A percentile compares a stretch with the other conserved stretches of the same genome.
Evolutionary conservation across 345 rosid genomes (phyloP).

Genomic region (Aquilaria malaccensis): DNA sequence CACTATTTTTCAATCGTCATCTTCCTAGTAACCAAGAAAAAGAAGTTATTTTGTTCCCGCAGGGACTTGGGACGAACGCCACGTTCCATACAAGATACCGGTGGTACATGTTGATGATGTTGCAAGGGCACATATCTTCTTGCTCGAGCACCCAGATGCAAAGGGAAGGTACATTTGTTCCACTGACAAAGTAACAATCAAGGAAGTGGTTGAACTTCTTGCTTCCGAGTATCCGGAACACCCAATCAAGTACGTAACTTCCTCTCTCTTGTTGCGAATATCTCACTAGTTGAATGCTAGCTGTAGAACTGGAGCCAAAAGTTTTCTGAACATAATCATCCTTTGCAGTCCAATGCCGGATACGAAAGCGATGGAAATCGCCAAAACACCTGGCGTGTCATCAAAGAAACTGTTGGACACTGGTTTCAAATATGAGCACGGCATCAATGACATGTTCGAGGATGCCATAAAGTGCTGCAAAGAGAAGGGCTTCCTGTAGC

Average conservation of each 20-base stretch:
- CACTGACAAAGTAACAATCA: constrained; percentile 4
- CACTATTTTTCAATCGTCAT: too few relatives aligned
- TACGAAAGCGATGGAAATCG: constrained; percentile 7
- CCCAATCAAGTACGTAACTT: constrained; percentile 17
- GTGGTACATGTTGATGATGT: too few relatives aligned
- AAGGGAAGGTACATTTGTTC: constrained; percentile 36
- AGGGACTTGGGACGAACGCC: too few relatives aligned
- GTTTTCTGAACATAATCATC: neutral
- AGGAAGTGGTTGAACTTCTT: constrained; percentile 21
- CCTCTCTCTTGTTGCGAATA: neutral
- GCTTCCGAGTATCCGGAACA: constrained; percentile 23
- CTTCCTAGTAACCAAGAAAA: too few relatives aligned
- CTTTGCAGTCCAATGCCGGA: constrained; percentile 18
- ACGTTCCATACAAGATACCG: too few relatives aligned
- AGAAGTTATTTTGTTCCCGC: too few relatives aligned
- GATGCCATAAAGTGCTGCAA: constrained; percentile 34
- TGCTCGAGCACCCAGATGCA: constrained; percentile 21
- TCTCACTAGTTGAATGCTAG: neutral
- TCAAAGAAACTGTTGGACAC: constrained; percentile 27
- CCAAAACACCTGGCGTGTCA: neutral
- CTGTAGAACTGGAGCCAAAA: constrained; percentile 1
- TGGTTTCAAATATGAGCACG: constrained; percentile 32
- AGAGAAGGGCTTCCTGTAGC: constrained; percentile 26
- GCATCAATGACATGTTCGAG: constrained; percentile 4
- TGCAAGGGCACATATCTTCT: neutral